Conservation (phyloP, 176 grass and related monocot genomes). For the Phoenix dactylifera region DNA sequence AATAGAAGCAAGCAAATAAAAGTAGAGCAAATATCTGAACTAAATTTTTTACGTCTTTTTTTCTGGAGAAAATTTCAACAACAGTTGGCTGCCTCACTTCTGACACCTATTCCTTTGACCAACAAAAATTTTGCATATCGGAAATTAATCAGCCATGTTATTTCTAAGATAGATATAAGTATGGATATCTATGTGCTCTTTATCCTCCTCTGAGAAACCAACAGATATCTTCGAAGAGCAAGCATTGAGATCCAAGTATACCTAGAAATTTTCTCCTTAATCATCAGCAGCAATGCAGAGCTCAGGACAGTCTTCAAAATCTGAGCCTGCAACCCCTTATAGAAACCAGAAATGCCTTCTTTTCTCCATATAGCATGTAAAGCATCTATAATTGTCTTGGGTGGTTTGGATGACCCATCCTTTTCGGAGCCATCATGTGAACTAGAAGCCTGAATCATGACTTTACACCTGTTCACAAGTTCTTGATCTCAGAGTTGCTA, state of each 20-base stretch:
- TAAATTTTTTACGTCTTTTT: too few species aligned
- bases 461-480: constrained; percentile 61
- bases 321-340: constrained; percentile 86
- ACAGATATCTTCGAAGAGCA: constrained; percentile 51
- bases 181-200: constrained; percentile 33
- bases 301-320: constrained; percentile 95
- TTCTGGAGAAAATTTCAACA: too few species aligned
- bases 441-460: constrained; percentile 84
- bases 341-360: constrained; percentile 88
- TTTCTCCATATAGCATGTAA: constrained; percentile 75
- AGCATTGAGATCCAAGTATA: constrained; percentile 84
- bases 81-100: too few species aligned
- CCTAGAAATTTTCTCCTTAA: constrained; percentile 95
- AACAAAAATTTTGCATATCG: background rate
- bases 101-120: too few species aligned
- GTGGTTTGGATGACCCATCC: constrained; percentile 28
- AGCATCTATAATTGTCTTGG: constrained; percentile 69
- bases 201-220: constrained; percentile 57
- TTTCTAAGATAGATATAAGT: background rate
- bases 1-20: too few species aligned
- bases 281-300: constrained; percentile 92
- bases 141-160: background rate
- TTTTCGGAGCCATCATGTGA: constrained; percentile 29
- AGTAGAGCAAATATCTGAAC: too few species aligned
- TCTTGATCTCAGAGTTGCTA: too few species aligned